phyloP scores from a whole-genome alignment of 202 grass and related monocot genomes.

The Bolboschoenoplectus hybrid region DNA sequence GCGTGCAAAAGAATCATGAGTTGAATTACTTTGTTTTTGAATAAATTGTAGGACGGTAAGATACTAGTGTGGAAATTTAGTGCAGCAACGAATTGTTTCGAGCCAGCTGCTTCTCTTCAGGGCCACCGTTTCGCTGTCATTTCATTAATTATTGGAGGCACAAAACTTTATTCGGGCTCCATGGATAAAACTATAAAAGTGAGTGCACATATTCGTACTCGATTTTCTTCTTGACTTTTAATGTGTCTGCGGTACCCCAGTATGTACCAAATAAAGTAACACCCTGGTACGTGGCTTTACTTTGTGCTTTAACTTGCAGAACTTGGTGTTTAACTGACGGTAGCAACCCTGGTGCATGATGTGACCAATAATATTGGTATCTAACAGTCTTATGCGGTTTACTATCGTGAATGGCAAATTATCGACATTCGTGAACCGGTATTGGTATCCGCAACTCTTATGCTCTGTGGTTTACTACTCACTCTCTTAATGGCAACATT shows the following conservation, averaged over 20 bases:
- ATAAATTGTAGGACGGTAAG: constrained; percentile 64
- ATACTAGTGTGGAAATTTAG: constrained; percentile 94
- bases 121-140: constrained; percentile 81
- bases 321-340: background rate
- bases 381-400: background rate
- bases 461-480: background rate
- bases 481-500: background rate
- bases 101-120: constrained; percentile 76
- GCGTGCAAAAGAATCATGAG: constrained; percentile 19
- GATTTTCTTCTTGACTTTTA: background rate
- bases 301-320: constrained; percentile 16
- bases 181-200: constrained; percentile 98
- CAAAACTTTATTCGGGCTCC: constrained; percentile 82
- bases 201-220: constrained; percentile 37
- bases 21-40: constrained; percentile 31
- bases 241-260: background rate
- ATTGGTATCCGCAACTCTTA: background rate
- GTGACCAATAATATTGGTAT: constrained; percentile 14
- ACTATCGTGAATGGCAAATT: background rate
- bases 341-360: background rate
- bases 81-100: constrained; percentile 68
- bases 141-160: constrained; percentile 72
- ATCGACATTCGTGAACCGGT: background rate
- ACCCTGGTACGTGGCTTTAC: background rate
- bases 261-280: constrained; percentile 17